These are phyloP conservation scores for Ciborinia camelliae DNA, from an alignment of 2,329 filamentous ascomycete genomes.

Conservation along the genomic window DNA sequence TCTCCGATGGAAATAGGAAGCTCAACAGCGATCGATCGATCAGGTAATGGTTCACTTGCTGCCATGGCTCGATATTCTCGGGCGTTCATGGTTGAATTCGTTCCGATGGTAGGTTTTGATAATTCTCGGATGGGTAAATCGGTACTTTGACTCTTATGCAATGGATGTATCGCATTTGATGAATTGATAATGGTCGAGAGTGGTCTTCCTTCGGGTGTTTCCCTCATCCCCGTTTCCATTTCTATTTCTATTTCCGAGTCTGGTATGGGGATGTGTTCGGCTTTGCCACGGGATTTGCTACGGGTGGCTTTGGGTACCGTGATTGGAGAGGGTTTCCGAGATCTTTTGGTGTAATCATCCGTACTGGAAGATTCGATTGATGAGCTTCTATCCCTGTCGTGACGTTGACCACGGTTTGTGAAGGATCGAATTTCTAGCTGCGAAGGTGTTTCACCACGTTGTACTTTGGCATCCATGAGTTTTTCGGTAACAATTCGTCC, in stretches of 20 bases:
- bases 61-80: background rate
- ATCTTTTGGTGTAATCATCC: conserved; percentile 24
- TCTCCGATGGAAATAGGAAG: background rate
- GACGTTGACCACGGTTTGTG: conserved; percentile 22
- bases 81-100: conserved; percentile 5
- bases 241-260: conserved; percentile 21
- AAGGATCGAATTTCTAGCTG: conserved; percentile 26
- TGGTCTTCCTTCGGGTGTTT: conserved; percentile 23
- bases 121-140: conserved; percentile 14
- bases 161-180: conserved; percentile 24
- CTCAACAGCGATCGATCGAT: background rate
- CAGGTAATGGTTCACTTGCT: background rate
- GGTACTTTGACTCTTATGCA: background rate
- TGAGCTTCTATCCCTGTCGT: conserved; percentile 27
- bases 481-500: conserved; percentile 30
- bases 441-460: conserved; percentile 33
- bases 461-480: conserved; percentile 34
- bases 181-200: conserved; percentile 31
- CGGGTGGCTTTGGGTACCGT: conserved; percentile 21
- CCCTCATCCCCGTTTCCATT: conserved; percentile 27
- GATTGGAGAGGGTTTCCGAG: conserved; percentile 32
- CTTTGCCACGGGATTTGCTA: conserved; percentile 22
- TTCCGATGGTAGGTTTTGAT: background rate
- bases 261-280: conserved; percentile 31
- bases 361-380: conserved; percentile 29